phyloP scores from a whole-genome alignment of 2,329 filamentous ascomycete species.

The Fonsecaea erecta region DNA sequence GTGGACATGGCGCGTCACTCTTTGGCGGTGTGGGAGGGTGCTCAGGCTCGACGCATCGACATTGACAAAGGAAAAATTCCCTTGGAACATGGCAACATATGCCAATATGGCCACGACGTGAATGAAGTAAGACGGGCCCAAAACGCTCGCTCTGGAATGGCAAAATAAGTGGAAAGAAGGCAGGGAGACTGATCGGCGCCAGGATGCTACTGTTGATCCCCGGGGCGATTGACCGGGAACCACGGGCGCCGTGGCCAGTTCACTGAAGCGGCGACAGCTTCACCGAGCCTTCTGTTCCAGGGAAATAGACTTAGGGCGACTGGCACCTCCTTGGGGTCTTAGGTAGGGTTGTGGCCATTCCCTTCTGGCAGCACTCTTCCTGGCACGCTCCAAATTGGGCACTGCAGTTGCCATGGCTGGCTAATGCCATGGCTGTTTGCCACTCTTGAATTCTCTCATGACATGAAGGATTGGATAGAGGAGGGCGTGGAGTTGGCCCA shows the following conservation, averaged over 20 bases:
- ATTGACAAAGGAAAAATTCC: constrained; percentile 17
- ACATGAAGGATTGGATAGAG: not conserved
- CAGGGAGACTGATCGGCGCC: not conserved
- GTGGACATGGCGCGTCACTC: constrained; percentile 12
- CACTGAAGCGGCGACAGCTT: constrained; percentile 1
- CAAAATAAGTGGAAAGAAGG: not conserved
- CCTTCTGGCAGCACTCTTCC: not conserved
- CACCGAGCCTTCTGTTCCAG: not conserved
- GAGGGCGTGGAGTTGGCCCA: not conserved
- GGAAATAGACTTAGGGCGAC: not conserved
- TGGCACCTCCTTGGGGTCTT: not conserved
- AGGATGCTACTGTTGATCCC: not conserved
- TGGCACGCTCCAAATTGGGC: not conserved
- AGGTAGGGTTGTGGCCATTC: not conserved
- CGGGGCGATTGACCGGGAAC: not conserved
- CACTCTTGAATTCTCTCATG: not conserved
- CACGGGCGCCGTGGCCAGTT: not conserved
- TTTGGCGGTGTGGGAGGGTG: constrained; percentile 6
- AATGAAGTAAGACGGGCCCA: not conserved
- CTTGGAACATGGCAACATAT: constrained; percentile 2
- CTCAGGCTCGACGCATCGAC: constrained; percentile 15
- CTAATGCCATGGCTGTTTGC: not conserved
- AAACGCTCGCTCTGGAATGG: not conserved
- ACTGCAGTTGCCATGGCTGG: not conserved
- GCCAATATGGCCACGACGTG: not conserved